Conservation (phyloP, 1,284 basidiomycete species). For the Boletellus sp. region DNA sequence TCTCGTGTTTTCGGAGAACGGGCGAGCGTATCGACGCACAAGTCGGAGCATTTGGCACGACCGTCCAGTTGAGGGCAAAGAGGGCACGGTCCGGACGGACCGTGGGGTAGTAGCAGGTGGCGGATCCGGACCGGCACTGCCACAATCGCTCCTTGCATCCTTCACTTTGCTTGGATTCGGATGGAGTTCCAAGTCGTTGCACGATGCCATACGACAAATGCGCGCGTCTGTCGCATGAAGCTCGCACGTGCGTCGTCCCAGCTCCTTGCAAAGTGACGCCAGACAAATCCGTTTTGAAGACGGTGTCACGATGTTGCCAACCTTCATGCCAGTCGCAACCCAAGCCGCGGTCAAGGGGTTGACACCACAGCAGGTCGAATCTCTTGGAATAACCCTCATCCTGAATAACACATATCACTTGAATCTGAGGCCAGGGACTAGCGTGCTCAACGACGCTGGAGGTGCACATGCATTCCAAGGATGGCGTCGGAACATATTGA, state of each 20-base stretch:
- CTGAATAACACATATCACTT: conserved; percentile 87
- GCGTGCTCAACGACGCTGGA: conserved; percentile 66
- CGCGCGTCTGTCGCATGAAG: conserved; percentile 75
- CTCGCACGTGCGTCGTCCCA: conserved; percentile 51
- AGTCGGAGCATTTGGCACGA: conserved; percentile 21
- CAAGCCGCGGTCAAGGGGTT: conserved; percentile 85
- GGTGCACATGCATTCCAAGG: conserved; percentile 84
- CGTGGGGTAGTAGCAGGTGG: conserved; percentile 1
- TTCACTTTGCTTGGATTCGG: neutral
- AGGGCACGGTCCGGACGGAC: conserved; percentile 16
- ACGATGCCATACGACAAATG: conserved; percentile 71
- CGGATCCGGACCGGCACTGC: conserved; percentile 8
- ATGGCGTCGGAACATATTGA: conserved; percentile 79
- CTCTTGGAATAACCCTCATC: conserved; percentile 73
- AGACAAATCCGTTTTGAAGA: conserved; percentile 41
- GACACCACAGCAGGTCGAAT: conserved; percentile 78
- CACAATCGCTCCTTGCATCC: conserved; percentile 1
- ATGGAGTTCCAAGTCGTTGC: conserved; percentile 82
- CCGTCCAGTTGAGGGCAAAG: neutral
- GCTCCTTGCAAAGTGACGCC: neutral
- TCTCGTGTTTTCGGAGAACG: neutral
- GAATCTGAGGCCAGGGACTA: conserved; percentile 72
- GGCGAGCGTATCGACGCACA: conserved; percentile 15
- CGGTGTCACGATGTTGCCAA: conserved; percentile 75
- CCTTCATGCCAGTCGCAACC: conserved; percentile 89